These are phyloP conservation scores for Termitomyces sp. DNA, from an alignment of 768 basidiomycete genomes.

Conservation along the genomic window DNA sequence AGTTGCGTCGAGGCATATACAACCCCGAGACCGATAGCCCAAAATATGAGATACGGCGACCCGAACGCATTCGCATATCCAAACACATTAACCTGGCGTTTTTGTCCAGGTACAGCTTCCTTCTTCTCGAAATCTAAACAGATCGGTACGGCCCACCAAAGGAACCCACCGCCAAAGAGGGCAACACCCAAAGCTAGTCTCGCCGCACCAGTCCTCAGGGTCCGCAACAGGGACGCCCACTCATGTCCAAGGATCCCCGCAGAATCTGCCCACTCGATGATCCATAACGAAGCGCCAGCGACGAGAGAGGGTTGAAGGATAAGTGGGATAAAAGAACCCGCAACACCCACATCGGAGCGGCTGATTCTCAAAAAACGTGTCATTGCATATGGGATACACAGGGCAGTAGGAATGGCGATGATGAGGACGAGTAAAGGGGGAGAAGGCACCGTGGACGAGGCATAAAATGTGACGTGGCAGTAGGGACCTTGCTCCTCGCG, in stretches of 20 bases:
- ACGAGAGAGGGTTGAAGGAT: constrained; percentile 58
- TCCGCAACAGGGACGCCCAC: constrained; percentile 43
- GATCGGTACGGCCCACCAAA: constrained; percentile 75
- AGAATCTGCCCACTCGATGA: constrained; percentile 77
- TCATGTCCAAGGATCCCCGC: constrained; percentile 39
- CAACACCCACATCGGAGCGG: constrained; percentile 72
- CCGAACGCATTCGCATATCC: constrained; percentile 92
- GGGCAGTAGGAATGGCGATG: constrained; percentile 52
- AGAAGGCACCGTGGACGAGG: constrained; percentile 63
- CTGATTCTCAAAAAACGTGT: constrained; percentile 59
- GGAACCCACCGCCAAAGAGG: constrained; percentile 45
- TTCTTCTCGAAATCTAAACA: constrained; percentile 62
- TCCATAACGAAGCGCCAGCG: constrained; percentile 66
- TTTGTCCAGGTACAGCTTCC: constrained; percentile 21
- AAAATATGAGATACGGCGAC: constrained; percentile 82
- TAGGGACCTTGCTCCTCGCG: constrained; percentile 92
- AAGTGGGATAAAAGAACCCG: constrained; percentile 56
- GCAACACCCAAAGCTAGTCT: constrained; percentile 50
- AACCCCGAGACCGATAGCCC: constrained; percentile 59
- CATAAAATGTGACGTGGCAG: constrained; percentile 88
- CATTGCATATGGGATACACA: constrained; percentile 54
- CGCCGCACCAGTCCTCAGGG: constrained; percentile 58
- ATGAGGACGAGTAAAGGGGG: constrained; percentile 59
- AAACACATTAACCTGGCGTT: constrained; percentile 53
- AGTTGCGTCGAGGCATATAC: constrained; percentile 71